phyloP scores from a whole-genome alignment of 208 protist genomes.

The Trypanosoma cruzi region DNA sequence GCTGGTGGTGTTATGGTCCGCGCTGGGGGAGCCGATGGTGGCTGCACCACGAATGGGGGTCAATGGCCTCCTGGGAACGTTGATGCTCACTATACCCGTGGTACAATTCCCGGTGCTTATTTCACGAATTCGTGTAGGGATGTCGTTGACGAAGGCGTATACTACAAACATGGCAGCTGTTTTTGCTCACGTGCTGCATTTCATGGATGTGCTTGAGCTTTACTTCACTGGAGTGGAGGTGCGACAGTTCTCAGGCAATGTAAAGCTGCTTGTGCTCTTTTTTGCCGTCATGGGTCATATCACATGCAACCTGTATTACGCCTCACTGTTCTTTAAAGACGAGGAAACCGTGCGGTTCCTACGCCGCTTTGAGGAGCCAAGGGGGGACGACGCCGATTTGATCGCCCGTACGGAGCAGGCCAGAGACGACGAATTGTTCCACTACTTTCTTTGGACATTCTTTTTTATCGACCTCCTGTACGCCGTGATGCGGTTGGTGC shows the following conservation, averaged over 20 bases:
- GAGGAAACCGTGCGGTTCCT: constrained; percentile 20
- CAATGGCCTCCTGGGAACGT: constrained; percentile 14
- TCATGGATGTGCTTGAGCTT: constrained; percentile 25
- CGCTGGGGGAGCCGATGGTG: not conserved
- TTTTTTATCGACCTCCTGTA: constrained; percentile 34
- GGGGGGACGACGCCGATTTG: constrained; percentile 1
- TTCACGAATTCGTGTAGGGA: constrained; percentile 17
- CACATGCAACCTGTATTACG: constrained; percentile 25
- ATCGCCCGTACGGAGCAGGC: constrained; percentile 3
- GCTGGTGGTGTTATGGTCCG: constrained; percentile 12
- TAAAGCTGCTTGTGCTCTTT: constrained; percentile 15
- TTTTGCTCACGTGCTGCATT: constrained; percentile 29
- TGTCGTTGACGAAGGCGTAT: constrained; percentile 22
- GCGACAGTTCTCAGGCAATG: not conserved
- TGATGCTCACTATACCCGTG: constrained; percentile 27
- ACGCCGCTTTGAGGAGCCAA: constrained; percentile 15
- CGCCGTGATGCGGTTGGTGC: constrained; percentile 20
- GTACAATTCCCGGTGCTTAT: constrained; percentile 28
- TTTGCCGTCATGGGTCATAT: constrained; percentile 29
- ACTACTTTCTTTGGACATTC: constrained; percentile 30
- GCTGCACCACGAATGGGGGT: not conserved
- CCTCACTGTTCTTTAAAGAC: constrained; percentile 20
- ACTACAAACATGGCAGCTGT: constrained; percentile 31
- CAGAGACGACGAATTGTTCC: constrained; percentile 25
- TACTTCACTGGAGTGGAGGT: constrained; percentile 21